A percentile compares a stretch with the other conserved stretches of the same genome.
Conservation (phyloP, 2,329 filamentous ascomycete genomes). For the Fusarium sp. region DNA sequence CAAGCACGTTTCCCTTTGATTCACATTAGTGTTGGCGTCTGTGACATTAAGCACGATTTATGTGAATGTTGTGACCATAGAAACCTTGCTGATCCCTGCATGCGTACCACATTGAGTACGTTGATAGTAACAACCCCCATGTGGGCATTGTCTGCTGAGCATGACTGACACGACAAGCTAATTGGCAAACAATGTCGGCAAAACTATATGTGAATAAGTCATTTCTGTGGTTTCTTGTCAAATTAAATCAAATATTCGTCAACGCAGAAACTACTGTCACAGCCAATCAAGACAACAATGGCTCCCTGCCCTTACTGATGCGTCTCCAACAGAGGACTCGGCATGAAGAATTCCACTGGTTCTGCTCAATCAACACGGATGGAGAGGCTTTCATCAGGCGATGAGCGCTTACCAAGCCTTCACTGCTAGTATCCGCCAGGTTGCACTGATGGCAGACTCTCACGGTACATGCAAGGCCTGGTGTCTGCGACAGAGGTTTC, state of each 20-base stretch:
- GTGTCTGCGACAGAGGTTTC: slow-evolving; percentile 61
- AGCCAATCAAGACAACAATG: background rate
- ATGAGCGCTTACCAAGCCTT: too few relatives aligned
- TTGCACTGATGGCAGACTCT: slow-evolving; percentile 50
- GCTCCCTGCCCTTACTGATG: background rate
- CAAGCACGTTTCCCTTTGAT: background rate
- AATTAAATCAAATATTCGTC: background rate
- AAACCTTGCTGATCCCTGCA: too few relatives aligned
- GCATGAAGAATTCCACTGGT: slow-evolving; percentile 1
- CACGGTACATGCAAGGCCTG: slow-evolving; percentile 63
- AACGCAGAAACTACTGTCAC: background rate
- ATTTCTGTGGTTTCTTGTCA: background rate
- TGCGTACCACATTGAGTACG: too few relatives aligned
- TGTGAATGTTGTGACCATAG: background rate
- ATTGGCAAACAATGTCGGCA: background rate
- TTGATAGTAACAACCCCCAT: too few relatives aligned
- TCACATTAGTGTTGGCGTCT: background rate
- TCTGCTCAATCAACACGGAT: background rate
- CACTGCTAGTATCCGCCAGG: slow-evolving; percentile 56
- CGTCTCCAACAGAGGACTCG: slow-evolving; percentile 8
- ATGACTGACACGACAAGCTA: too few relatives aligned
- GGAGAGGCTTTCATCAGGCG: too few relatives aligned
- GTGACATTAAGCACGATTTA: background rate
- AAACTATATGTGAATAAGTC: background rate
- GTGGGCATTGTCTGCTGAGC: too few relatives aligned